A percentile compares a stretch with the other conserved stretches of the same genome.
phyloP scores from a whole-genome alignment of 2,329 filamentous ascomycete species.

The Penicillium sp. region DNA sequence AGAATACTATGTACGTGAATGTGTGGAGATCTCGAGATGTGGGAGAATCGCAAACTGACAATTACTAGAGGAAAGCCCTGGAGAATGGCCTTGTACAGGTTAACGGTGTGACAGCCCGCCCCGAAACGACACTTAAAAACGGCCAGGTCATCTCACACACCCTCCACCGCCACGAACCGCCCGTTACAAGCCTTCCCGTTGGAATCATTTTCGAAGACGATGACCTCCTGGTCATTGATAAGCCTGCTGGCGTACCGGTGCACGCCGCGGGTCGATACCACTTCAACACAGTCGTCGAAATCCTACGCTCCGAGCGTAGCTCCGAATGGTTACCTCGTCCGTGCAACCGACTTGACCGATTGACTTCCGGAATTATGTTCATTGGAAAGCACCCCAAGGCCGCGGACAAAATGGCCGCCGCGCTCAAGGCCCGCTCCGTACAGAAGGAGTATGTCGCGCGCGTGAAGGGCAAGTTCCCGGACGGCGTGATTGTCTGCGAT shows the following conservation, averaged over 20 bases:
- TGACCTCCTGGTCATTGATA: constrained; percentile 93
- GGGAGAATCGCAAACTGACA: constrained; percentile 6
- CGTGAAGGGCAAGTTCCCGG: constrained; percentile 86
- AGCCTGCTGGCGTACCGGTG: constrained; percentile 90
- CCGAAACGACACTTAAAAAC: constrained; percentile 73
- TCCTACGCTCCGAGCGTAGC: constrained; percentile 74
- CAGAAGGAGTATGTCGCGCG: constrained; percentile 94
- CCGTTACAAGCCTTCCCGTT: constrained; percentile 77
- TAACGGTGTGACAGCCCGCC: constrained; percentile 69
- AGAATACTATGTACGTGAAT: constrained; percentile 74
- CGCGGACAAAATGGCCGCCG: constrained; percentile 71
- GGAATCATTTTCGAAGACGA: constrained; percentile 86
- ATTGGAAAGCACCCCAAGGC: constrained; percentile 81
- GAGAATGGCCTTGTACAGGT: constrained; percentile 73
- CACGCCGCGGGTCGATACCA: constrained; percentile 94
- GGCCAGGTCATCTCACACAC: constrained; percentile 91
- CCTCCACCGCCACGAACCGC: constrained; percentile 91
- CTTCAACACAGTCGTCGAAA: constrained; percentile 91
- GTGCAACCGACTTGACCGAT: constrained; percentile 88
- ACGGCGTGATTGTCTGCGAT: constrained; percentile 86
- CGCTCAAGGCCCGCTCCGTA: constrained; percentile 77
- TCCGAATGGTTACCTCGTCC: constrained; percentile 62
- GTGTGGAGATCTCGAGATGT: constrained; percentile 28
- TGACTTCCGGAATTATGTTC: constrained; percentile 98
- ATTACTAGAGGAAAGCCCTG: constrained; percentile 66